phyloP scores from a whole-genome alignment of 257 asterid species.

The Przewalskia tangutica region DNA sequence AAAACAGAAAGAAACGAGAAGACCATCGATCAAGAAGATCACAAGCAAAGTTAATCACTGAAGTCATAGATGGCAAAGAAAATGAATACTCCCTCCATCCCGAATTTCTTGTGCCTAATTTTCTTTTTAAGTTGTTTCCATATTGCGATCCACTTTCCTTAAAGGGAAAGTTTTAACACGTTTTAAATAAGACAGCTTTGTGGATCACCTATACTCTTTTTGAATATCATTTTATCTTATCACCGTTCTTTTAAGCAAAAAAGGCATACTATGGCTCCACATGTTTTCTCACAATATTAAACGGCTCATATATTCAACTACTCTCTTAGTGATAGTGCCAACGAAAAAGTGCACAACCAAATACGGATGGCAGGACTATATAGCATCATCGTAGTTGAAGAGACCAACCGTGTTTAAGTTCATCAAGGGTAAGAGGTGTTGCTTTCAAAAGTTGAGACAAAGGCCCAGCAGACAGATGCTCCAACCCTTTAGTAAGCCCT shows the following conservation, averaged over 20 bases:
- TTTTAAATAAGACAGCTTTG: not conserved
- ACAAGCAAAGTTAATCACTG: conserved; percentile 11
- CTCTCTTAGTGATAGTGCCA: not conserved
- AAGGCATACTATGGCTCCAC: not conserved
- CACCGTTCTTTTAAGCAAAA: not conserved
- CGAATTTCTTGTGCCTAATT: not conserved
- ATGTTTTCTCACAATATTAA: not conserved
- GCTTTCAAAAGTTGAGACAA: conserved; percentile 68
- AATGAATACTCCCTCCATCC: not conserved
- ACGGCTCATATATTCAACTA: not conserved
- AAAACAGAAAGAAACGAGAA: not conserved
- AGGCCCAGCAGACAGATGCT: conserved; percentile 84
- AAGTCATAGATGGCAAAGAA: conserved; percentile 2
- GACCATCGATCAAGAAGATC: conserved; percentile 1
- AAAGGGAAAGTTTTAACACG: not conserved
- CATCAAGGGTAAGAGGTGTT: conserved; percentile 47
- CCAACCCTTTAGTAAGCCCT: conserved; percentile 75
- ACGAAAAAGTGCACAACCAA: not conserved
- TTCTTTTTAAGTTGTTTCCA: not conserved
- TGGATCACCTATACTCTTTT: not conserved
- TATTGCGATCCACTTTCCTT: not conserved
- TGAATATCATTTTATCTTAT: not conserved
- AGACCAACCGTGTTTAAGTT: conserved; percentile 28
- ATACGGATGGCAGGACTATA: not conserved
- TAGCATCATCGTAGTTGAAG: conserved; percentile 12